Evolutionary conservation across 306 rosid species (phyloP).

Genomic region (Prunus campanulata): DNA sequence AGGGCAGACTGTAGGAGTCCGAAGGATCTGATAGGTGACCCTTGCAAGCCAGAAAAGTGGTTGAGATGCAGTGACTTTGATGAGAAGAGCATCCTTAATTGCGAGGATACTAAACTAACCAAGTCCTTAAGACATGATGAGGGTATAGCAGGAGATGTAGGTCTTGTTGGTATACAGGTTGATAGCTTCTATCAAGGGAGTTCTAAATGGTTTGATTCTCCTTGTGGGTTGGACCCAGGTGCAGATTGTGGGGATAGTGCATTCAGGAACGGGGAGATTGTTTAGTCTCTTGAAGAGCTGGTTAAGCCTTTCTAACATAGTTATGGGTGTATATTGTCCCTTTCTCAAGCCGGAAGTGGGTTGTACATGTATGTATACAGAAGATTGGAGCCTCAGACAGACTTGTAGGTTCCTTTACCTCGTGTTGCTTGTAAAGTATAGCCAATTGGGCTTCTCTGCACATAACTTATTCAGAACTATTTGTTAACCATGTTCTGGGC

Average conservation of each 20-base stretch:
- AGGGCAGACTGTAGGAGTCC: constrained; percentile 69
- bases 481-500: constrained; percentile 41
- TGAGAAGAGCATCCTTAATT: constrained; percentile 87
- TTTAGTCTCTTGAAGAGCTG: constrained; percentile 51
- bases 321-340: constrained; percentile 44
- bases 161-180: constrained; percentile 92
- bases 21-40: constrained; percentile 68
- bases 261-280: constrained; percentile 86
- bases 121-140: constrained; percentile 88
- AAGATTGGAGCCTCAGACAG: constrained; percentile 62
- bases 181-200: constrained; percentile 94
- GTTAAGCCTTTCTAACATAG: constrained; percentile 53
- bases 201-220: constrained; percentile 97
- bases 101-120: constrained; percentile 87
- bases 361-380: constrained; percentile 91
- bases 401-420: constrained; percentile 55
- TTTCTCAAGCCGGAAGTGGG: constrained; percentile 61
- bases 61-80: constrained; percentile 83
- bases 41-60: constrained; percentile 96
- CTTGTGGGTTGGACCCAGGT: constrained; percentile 86
- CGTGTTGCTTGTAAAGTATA: constrained; percentile 61
- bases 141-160: constrained; percentile 73
- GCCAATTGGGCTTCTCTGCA: constrained; percentile 46
- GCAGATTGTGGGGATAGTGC: constrained; percentile 87
- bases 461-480: constrained; percentile 42